Percentiles rank a stretch among this genome's conserved stretches.
Evolutionary conservation across 257 asterid species (phyloP).

Genomic region (Rauvolfia tetraphylla): DNA sequence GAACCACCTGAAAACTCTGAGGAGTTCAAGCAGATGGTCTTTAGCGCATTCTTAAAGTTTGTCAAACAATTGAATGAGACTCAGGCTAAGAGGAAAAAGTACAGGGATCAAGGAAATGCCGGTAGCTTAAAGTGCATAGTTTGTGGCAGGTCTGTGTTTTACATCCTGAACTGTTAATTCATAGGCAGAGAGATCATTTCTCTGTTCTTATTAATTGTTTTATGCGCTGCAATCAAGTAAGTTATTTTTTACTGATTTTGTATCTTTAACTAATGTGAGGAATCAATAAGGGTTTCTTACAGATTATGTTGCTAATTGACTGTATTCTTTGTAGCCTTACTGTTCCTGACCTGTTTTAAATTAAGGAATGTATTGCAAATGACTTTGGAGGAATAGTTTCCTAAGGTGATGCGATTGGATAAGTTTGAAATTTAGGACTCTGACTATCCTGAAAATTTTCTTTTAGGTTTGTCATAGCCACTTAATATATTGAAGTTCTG

Average conservation of each 20-base stretch:
- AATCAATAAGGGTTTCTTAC: background rate
- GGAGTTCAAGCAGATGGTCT: conserved; percentile 70
- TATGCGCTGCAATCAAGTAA: conserved; percentile 1
- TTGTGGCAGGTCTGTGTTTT: conserved; percentile 73
- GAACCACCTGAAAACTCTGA: conserved; percentile 65
- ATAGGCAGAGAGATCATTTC: conserved; percentile 1
- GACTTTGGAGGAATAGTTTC: conserved; percentile 1
- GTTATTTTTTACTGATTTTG: conserved; percentile 1
- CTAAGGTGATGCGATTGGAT: background rate
- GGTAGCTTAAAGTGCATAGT: conserved; percentile 67
- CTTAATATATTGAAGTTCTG: background rate
- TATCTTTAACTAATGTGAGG: background rate
- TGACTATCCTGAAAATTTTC: background rate
- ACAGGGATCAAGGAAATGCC: conserved; percentile 42
- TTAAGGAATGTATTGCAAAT: background rate
- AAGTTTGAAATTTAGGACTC: background rate
- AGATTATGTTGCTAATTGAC: background rate
- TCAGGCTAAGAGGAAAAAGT: conserved; percentile 44
- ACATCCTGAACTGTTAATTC: conserved; percentile 23
- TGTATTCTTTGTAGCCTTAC: background rate
- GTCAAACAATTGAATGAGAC: conserved; percentile 57
- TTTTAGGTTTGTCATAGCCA: background rate
- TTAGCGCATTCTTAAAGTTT: conserved; percentile 53
- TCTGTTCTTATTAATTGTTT: conserved; percentile 5
- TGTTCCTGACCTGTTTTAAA: background rate